These are phyloP conservation scores for Colletotrichum sp. DNA, from an alignment of 2,329 filamentous ascomycete genomes.

Conservation along the genomic window DNA sequence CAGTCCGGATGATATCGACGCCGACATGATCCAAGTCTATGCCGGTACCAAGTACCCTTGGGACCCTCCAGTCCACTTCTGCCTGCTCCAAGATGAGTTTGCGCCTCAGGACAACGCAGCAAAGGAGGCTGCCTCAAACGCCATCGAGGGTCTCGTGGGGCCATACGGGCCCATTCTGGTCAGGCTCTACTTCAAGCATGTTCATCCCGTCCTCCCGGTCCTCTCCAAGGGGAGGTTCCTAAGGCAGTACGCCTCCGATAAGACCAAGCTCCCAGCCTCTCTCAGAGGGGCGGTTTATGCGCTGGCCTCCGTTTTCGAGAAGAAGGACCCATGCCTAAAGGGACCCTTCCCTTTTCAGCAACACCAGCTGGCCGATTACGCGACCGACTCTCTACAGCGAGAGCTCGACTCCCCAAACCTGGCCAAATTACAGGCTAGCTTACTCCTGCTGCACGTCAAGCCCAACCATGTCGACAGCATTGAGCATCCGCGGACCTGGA, in stretches of 20 bases:
- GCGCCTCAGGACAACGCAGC: slow-evolving; percentile 45
- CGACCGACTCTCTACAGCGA: slow-evolving; percentile 45
- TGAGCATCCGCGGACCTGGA: slow-evolving; percentile 51
- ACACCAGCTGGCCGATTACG: slow-evolving; percentile 44
- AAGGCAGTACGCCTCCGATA: slow-evolving; percentile 39
- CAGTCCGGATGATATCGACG: slow-evolving; percentile 44
- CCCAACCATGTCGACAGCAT: slow-evolving; percentile 50
- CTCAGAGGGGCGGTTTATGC: slow-evolving; percentile 50
- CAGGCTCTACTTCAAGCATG: slow-evolving; percentile 48
- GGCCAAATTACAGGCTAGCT: slow-evolving; percentile 49
- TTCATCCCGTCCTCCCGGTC: slow-evolving; percentile 48
- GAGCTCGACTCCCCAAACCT: slow-evolving; percentile 53
- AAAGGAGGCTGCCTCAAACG: slow-evolving; percentile 41
- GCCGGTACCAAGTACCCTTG: slow-evolving; percentile 36
- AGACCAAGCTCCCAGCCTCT: slow-evolving; percentile 45
- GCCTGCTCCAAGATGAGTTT: slow-evolving; percentile 48
- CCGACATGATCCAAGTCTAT: slow-evolving; percentile 47
- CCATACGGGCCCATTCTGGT: slow-evolving; percentile 45
- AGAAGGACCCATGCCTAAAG: slow-evolving; percentile 34
- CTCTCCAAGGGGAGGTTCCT: slow-evolving; percentile 50
- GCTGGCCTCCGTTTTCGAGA: slow-evolving; percentile 47
- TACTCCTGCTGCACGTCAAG: slow-evolving; percentile 49
- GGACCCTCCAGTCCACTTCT: slow-evolving; percentile 49
- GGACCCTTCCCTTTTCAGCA: slow-evolving; percentile 40
- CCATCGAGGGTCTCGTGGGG: slow-evolving; percentile 46